These are phyloP conservation scores for Ulota crispa DNA, from an alignment of 225 moss, liverwort and hornwort genomes.

Conservation along the genomic window DNA sequence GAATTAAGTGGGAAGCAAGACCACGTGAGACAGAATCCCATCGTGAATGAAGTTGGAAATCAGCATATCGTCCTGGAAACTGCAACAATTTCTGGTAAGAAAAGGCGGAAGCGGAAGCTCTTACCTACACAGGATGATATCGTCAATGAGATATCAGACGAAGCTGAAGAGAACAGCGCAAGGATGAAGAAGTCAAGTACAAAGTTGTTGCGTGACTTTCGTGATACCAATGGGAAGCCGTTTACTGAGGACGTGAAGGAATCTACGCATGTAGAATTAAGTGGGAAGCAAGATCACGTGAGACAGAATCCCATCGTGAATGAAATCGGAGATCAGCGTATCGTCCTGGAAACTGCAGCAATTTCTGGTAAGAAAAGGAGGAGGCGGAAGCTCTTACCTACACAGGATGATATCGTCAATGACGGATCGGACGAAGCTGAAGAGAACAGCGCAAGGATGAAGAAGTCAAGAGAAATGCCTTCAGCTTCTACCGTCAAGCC, in stretches of 20 bases:
- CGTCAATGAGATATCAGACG: constrained; percentile 16
- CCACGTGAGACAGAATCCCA: not conserved
- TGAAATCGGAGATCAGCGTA: constrained; percentile 13
- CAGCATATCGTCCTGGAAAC: constrained; percentile 14
- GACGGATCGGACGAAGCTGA: constrained; percentile 21
- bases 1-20: constrained; percentile 20
- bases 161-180: constrained; percentile 20
- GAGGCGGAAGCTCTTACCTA: constrained; percentile 24
- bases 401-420: constrained; percentile 9
- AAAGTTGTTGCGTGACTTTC: constrained; percentile 46
- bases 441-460: constrained; percentile 7
- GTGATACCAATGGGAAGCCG: constrained; percentile 32
- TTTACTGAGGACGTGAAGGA: constrained; percentile 31
- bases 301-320: not conserved
- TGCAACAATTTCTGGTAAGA: constrained; percentile 17
- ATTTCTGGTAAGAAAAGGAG: constrained; percentile 25
- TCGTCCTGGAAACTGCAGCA: not conserved
- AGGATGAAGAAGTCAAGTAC: constrained; percentile 26
- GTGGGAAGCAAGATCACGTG: constrained; percentile 10
- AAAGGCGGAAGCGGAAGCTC: constrained; percentile 29
- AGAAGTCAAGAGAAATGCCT: constrained; percentile 19
- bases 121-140: constrained; percentile 6
- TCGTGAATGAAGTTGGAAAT: constrained; percentile 4
- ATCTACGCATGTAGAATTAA: constrained; percentile 6
- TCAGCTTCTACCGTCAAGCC: constrained; percentile 3